Evolutionary conservation across 2,329 filamentous ascomycete genomes (phyloP), one percentile per base, ranked within the genome.

Genomic region (Beauveria bassiana): DNA sequence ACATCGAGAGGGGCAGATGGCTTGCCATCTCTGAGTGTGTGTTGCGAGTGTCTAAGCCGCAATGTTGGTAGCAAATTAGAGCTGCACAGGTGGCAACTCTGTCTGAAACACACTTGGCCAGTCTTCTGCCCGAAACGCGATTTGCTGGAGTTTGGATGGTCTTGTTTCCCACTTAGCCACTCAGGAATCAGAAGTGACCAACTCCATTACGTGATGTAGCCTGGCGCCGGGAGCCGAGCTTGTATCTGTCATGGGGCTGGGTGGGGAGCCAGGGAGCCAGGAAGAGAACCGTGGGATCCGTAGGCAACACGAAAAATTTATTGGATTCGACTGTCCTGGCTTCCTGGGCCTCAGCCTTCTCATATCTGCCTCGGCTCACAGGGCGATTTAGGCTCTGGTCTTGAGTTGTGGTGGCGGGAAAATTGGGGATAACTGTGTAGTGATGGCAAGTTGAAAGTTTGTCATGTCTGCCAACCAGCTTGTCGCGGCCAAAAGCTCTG

Each of bases 391-490:
- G 16, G 18, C 46, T 50, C 14, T 49, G 38, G 26, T 43, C 24
- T 14, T 43, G 18, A 24, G n/a, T 28, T 10, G 10, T 51, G 56
- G 22, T 31, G 38, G 24, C 9, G 46, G 18, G 18, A 51, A 45
- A 51, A 51, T 31, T 50, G 56, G 47, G 20, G 18, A 51, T 59
- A 24, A 18, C 20, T 59, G 56, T 51, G 31, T 16, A 38, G 56
- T 52, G 50, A 60, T 60, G 38, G 57, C 49, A 60, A 34, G 26
- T 46, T 60, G 57, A 31, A 45, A 5, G 24, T 34, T 46, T 49
- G 26, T 45, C 49, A 49, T 45, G n/a, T 22, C 46, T n/a, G 42
- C 42, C 46, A 28, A 16, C 46, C 5, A 38, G 34, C 34, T 38
- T 0, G 34, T 14, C 34, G 14, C 34, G 8, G 24, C n/a, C 31